Evolutionary conservation across 495 filamentous ascomycete species (phyloP).

Genomic region (Letharia columbiana): DNA sequence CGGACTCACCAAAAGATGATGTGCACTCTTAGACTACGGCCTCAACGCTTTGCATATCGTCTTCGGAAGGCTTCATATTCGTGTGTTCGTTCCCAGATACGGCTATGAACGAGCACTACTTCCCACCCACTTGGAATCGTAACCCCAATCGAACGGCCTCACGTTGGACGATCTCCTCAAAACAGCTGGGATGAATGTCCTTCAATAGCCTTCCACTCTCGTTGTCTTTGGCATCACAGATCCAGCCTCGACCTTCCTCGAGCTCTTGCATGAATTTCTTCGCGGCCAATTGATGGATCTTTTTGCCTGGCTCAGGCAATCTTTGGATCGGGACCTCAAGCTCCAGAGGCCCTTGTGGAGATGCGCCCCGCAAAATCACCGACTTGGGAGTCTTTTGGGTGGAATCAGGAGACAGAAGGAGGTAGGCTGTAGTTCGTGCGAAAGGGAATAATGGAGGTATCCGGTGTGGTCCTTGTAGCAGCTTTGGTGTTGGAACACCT

Average conservation of each 20-base stretch:
- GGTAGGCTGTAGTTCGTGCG: too few species aligned
- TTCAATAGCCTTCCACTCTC: constrained; percentile 41
- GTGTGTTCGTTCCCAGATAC: constrained; percentile 28
- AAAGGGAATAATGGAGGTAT: too few species aligned
- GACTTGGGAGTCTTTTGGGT: too few species aligned
- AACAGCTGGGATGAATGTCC: constrained; percentile 36
- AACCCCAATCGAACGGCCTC: constrained; percentile 56
- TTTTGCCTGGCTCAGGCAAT: constrained; percentile 36
- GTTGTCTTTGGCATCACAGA: constrained; percentile 42
- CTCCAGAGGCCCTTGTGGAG: too few species aligned
- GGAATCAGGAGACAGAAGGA: too few species aligned
- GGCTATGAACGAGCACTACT: constrained; percentile 65
- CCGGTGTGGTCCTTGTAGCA: too few species aligned
- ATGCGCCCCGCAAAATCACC: too few species aligned
- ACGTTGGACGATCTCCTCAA: constrained; percentile 48
- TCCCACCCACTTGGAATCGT: constrained; percentile 54
- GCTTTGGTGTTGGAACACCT: too few species aligned
- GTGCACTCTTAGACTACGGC: background rate
- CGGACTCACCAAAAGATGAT: too few species aligned
- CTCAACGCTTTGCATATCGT: background rate
- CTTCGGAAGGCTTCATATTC: too few species aligned
- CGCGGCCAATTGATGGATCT: constrained; percentile 62
- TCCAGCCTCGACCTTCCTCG: constrained; percentile 59
- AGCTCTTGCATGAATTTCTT: constrained; percentile 59
- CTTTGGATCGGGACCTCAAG: too few species aligned